Evolutionary conservation across 768 basidiomycete species (phyloP).

Genomic region (Trametes meyenii): DNA sequence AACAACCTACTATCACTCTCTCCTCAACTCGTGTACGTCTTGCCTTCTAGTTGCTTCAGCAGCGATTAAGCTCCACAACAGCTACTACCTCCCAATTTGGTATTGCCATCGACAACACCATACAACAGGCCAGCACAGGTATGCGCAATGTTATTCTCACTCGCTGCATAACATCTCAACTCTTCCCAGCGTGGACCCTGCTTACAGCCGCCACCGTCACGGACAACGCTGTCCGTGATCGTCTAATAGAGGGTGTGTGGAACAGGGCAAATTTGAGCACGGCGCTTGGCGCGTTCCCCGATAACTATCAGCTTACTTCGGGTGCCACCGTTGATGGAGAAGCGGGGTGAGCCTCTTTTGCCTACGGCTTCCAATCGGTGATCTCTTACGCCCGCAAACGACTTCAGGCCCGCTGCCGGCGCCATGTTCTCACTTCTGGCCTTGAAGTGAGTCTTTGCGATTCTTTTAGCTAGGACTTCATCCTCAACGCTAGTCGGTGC

Average conservation of each 20-base stretch:
- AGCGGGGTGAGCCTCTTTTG: constrained; percentile 6
- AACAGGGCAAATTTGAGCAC: constrained; percentile 7
- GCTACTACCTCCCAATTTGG: background rate
- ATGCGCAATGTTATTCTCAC: background rate
- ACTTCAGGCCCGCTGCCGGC: constrained; percentile 15
- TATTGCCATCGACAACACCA: background rate
- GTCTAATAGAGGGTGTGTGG: constrained; percentile 9
- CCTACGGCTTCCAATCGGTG: background rate
- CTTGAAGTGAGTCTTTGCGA: constrained; percentile 10
- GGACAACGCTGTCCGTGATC: constrained; percentile 17
- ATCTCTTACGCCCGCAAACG: background rate
- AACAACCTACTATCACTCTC: constrained; percentile 10
- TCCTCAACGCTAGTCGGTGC: background rate
- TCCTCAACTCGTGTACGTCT: background rate
- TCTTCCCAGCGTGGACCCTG: constrained; percentile 16
- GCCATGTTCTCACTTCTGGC: constrained; percentile 21
- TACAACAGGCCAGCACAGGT: background rate
- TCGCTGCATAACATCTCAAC: no score
- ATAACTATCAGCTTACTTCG: background rate
- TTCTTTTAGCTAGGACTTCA: background rate
- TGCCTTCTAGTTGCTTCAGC: no score
- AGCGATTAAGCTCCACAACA: background rate
- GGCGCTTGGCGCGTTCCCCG: constrained; percentile 10
- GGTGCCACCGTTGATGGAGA: background rate
- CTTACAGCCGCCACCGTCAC: constrained; percentile 20